phyloP scores from a whole-genome alignment of 352 stramenopile species.

The Pythium utonaiense region DNA sequence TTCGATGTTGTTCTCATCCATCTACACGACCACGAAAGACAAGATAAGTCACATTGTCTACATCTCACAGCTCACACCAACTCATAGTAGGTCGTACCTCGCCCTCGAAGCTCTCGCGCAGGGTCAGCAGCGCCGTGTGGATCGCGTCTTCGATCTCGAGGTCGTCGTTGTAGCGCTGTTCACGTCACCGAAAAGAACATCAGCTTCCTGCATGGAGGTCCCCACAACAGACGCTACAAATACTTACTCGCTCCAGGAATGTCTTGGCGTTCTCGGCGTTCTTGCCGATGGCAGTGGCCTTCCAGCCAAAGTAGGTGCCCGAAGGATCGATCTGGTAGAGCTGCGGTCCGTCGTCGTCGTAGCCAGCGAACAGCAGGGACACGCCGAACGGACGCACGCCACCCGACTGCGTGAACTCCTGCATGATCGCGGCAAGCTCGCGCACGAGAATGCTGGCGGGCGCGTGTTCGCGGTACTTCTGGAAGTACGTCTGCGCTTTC shows the following conservation, averaged over 20 bases:
- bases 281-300: constrained; percentile 99
- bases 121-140: constrained; percentile 97
- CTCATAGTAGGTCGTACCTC: constrained; percentile 40
- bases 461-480: constrained; percentile 93
- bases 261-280: constrained; percentile 98
- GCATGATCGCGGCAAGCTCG: constrained; percentile 97
- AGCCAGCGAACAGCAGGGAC: constrained; percentile 97
- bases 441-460: constrained; percentile 95
- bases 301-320: constrained; percentile 99
- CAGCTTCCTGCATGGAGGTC: neutral
- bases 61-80: neutral
- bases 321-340: constrained; percentile 99
- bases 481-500: constrained; percentile 94
- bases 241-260: constrained; percentile 97
- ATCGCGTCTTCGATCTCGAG: constrained; percentile 99
- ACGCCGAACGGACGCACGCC: constrained; percentile 98
- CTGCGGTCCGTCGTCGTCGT: constrained; percentile 96
- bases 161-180: constrained; percentile 91
- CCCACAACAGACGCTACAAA: neutral
- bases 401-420: constrained; percentile 98
- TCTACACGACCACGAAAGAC: constrained; percentile 61
- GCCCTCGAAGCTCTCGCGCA: constrained; percentile 98
- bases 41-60: neutral
- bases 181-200: neutral
- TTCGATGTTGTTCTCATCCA: constrained; percentile 98